Percentiles rank a stretch among this genome's conserved stretches.
Evolutionary conservation across 371 early-diverging fungal species (phyloP).

Genomic region (Rhizopus delemar): DNA sequence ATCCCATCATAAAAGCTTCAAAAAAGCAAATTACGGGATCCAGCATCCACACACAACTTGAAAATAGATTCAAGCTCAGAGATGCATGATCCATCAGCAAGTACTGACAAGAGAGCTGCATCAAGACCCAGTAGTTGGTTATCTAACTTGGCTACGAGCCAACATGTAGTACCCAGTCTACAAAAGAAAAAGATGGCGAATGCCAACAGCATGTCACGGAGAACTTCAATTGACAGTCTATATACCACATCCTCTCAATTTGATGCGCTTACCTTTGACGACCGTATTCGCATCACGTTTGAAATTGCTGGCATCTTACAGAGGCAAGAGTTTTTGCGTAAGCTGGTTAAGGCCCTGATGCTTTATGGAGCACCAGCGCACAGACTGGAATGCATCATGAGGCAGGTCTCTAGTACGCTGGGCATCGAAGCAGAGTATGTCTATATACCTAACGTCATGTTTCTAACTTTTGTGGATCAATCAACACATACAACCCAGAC

Average conservation of each 20-base stretch:
- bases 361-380: constrained; percentile 65
- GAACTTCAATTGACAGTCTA: constrained; percentile 44
- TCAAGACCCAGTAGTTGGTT: constrained; percentile 49
- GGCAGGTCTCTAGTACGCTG: constrained; percentile 52
- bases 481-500: constrained; percentile 81
- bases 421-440: constrained; percentile 71
- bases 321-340: constrained; percentile 60
- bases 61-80: constrained; percentile 10
- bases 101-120: constrained; percentile 29
- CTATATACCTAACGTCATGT: constrained; percentile 71
- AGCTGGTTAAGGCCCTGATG: constrained; percentile 58
- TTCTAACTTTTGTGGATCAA: constrained; percentile 71
- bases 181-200: constrained; percentile 32
- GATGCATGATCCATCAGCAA: constrained; percentile 10
- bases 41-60: constrained; percentile 29
- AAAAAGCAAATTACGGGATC: constrained; percentile 25
- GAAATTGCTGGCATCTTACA: constrained; percentile 62
- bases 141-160: constrained; percentile 35
- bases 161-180: constrained; percentile 47
- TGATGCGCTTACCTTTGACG: constrained; percentile 52
- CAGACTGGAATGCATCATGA: constrained; percentile 60
- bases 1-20: constrained; percentile 6
- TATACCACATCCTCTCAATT: constrained; percentile 51
- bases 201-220: constrained; percentile 34
- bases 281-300: constrained; percentile 58